Percentiles rank a stretch among this genome's conserved stretches.
Evolutionary conservation across 441 rosid species (phyloP).

Genomic region (Aleurites moluccanus): DNA sequence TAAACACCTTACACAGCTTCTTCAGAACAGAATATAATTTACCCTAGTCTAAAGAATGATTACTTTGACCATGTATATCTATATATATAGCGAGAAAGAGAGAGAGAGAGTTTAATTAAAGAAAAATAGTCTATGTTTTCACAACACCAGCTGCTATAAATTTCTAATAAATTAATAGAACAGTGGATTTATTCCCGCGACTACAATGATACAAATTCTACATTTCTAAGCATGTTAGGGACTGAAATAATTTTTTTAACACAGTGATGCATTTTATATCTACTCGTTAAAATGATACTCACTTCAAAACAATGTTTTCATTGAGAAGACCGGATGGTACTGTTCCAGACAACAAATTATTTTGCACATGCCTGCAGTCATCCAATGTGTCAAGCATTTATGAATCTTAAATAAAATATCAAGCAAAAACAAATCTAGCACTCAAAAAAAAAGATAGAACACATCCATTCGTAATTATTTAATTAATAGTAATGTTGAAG

Average conservation of each 20-base stretch:
- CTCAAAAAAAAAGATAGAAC: not conserved
- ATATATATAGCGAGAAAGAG: too few relatives aligned
- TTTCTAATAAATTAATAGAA: not conserved
- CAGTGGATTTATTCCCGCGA: not conserved
- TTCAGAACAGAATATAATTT: not conserved
- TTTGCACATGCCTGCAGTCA: conserved; percentile 76
- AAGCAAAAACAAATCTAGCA: not conserved
- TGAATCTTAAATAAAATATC: not conserved
- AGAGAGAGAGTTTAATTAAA: conserved; percentile 1
- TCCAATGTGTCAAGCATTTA: conserved; percentile 26
- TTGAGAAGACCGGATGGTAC: conserved; percentile 62
- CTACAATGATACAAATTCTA: not conserved
- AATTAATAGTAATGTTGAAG: not conserved
- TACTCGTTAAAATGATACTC: conserved; percentile 33
- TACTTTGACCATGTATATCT: not conserved
- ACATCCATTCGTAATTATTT: conserved; percentile 5
- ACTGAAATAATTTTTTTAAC: not conserved
- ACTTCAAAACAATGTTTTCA: conserved; percentile 63
- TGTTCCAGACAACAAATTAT: conserved; percentile 71
- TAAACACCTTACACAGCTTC: too few relatives aligned
- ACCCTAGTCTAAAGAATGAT: not conserved
- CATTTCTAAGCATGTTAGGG: not conserved
- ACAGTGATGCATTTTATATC: not conserved
- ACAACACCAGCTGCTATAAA: not conserved
- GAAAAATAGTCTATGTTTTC: not conserved